phyloP scores from a whole-genome alignment of 176 grass and related monocot species.

The Juncus effusus region DNA sequence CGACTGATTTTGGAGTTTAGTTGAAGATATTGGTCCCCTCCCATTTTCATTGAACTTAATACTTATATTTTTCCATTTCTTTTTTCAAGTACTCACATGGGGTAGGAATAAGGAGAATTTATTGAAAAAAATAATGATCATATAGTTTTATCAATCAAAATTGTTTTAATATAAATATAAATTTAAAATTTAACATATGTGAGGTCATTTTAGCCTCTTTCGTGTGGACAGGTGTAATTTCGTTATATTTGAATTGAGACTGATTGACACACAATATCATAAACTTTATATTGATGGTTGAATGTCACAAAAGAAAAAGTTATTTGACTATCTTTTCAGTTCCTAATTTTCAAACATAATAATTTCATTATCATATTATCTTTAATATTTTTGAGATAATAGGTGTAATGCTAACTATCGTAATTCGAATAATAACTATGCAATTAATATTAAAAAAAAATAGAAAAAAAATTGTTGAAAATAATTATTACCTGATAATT shows the following conservation, averaged over 20 bases:
- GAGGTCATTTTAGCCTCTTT: neutral
- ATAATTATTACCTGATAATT: slow-evolving; percentile 17
- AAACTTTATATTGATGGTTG: slow-evolving; percentile 8
- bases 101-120: slow-evolving; percentile 20
- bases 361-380: too few species aligned
- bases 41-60: slow-evolving; percentile 17
- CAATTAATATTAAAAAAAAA: neutral
- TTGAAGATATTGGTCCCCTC: slow-evolving; percentile 22
- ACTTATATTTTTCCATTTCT: neutral
- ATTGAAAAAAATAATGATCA: neutral
- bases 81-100: slow-evolving; percentile 31
- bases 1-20: slow-evolving; percentile 22
- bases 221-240: slow-evolving; percentile 4
- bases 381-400: too few species aligned
- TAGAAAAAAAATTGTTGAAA: neutral
- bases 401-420: too few species aligned
- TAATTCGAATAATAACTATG: too few species aligned
- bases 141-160: slow-evolving; percentile 5
- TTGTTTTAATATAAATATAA: neutral
- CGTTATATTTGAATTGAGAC: slow-evolving; percentile 5
- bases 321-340: too few species aligned
- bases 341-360: too few species aligned
- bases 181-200: neutral
- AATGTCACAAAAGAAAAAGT: neutral
- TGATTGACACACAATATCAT: slow-evolving; percentile 11